Percentiles rank a stretch among this genome's conserved stretches.
Conservation (phyloP, 2,329 filamentous ascomycete genomes). For the Ceratocystis lukuohia region DNA sequence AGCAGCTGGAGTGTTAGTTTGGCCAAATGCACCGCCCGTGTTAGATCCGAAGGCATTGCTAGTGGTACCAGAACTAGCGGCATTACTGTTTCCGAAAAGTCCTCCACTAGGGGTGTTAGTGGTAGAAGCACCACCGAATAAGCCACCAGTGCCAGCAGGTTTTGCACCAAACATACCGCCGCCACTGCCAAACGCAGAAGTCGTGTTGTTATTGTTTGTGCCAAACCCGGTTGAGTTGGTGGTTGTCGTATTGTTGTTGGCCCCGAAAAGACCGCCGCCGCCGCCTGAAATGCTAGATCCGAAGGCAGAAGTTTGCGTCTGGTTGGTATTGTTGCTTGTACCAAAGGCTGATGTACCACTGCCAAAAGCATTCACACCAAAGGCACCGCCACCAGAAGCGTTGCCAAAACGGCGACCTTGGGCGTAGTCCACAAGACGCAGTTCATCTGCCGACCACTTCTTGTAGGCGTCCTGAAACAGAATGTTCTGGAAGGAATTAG, state of each 20-base stretch:
- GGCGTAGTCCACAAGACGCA: slow-evolving; percentile 74
- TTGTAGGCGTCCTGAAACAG: slow-evolving; percentile 67
- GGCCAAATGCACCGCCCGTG: slow-evolving; percentile 23
- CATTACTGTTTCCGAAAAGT: slow-evolving; percentile 27
- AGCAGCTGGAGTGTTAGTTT: slow-evolving; percentile 27
- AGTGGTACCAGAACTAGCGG: slow-evolving; percentile 17
- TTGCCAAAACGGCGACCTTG: slow-evolving; percentile 78
- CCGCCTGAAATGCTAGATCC: slow-evolving; percentile 26
- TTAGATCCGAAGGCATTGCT: slow-evolving; percentile 22
- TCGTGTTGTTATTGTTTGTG: slow-evolving; percentile 22
- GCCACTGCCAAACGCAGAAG: slow-evolving; percentile 22
- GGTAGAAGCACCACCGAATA: slow-evolving; percentile 31
- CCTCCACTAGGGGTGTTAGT: slow-evolving; percentile 21
- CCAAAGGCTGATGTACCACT: slow-evolving; percentile 20
- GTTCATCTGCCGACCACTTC: slow-evolving; percentile 81
- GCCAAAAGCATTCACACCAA: slow-evolving; percentile 52
- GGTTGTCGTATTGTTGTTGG: slow-evolving; percentile 23
- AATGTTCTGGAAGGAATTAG: slow-evolving; percentile 63
- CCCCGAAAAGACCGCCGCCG: slow-evolving; percentile 31
- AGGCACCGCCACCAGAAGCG: slow-evolving; percentile 68
- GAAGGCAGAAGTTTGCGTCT: slow-evolving; percentile 23
- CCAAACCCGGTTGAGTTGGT: slow-evolving; percentile 23
- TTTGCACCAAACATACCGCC: slow-evolving; percentile 30
- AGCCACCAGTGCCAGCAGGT: slow-evolving; percentile 24
- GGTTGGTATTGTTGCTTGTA: slow-evolving; percentile 26